Evolutionary conservation across 2,329 filamentous ascomycete species (phyloP), one percentile per base, ranked within the genome.

Genomic region (Colletotrichum tofieldiae): DNA sequence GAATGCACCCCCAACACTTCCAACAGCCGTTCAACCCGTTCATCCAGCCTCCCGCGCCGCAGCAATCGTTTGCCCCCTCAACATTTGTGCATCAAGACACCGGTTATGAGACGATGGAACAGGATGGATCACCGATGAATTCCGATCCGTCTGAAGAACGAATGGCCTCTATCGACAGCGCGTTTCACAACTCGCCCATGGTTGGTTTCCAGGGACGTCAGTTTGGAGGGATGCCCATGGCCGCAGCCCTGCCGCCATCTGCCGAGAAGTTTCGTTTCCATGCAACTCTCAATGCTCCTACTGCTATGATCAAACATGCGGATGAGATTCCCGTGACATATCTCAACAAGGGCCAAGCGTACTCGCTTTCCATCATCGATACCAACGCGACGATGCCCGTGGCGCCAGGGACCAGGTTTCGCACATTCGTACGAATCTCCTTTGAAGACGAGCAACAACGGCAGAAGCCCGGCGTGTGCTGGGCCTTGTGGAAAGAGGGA

Each of bases 241-340:
- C 82, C 23, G 81, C 86, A 41, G 79, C 82, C 1, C 80, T 91
- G 43, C 89, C 89, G 7, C 77, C 86, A 1, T 86, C 86, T 0
- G 88, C 87, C 12, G 92, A 93, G 77, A 93, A 92, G 78, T 98
- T 98, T 79, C 94, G 96, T 51, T 98, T 94, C 79, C 93, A 96
- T 79, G 93, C 94, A 62, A 96, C 94, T 0, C 84, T 99, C 56
- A 97, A 97, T 80, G 96, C 96, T 1, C 95, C 96, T 3, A 99
- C 96, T 0, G 96, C 96, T 9, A 99, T 98, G 96, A 93, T 97
- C 78, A 97, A 93, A 81, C 92, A 95, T 73, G 84, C 91, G 1
- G 93, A 97, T 72, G 96, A 98, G 81, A 97, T 98, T 32, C 96
- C 96, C 0, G 91, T 98, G n/a, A 98, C 96, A 0, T 99, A 99